Evolutionary conservation across 345 rosid genomes (phyloP), one percentile per base, ranked within the genome.

Genomic region (Lepidium aucheri): DNA sequence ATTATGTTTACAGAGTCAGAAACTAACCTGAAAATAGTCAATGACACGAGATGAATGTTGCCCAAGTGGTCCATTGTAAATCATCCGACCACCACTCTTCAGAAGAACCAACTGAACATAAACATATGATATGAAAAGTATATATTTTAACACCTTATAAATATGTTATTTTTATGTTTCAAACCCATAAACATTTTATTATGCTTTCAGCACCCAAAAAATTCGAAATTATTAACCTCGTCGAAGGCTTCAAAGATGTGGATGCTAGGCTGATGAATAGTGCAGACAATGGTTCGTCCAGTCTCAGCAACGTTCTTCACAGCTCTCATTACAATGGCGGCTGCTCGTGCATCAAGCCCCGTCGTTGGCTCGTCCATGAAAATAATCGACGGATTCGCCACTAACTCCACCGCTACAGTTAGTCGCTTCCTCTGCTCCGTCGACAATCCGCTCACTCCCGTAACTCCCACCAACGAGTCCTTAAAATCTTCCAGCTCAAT

Each of bases 321-420:
- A 33, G 86, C 90, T 68, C 97, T 72, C 91, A 90, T 83, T 44
- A 87, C 91, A 51, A 90, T 81, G 49, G 91, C 97, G 4, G 97
- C 97, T 15, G 97, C 80, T 80, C 95, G 80, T 46, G 95, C 97
- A 68, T 90, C 95, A n/a, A 87, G 70, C 30, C 97, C 87, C 1
- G 97, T 82, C 28, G 97, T 85, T 22, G 97, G 97, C 67, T 90
- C 95, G 64, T 90, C 97, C 97, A 90, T 90, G 71, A 87, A 90
- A 2, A 90, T 81, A 45, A 90, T 79, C 5, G 87, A 84, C 4
- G 95, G 97, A 70, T 87, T 90, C 43, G 97, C 88, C 17, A 90
- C 97, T 34, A 90, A 81, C 67, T 87, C 90, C 49, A 90, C 95
- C 26, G 95, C 90, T 58, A 90, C 81, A 0, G 95, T 90, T 14